A percentile compares a stretch with the other conserved stretches of the same genome.
Evolutionary conservation across 2,329 filamentous ascomycete species (phyloP).

Genomic region (Rutstroemia sp.): DNA sequence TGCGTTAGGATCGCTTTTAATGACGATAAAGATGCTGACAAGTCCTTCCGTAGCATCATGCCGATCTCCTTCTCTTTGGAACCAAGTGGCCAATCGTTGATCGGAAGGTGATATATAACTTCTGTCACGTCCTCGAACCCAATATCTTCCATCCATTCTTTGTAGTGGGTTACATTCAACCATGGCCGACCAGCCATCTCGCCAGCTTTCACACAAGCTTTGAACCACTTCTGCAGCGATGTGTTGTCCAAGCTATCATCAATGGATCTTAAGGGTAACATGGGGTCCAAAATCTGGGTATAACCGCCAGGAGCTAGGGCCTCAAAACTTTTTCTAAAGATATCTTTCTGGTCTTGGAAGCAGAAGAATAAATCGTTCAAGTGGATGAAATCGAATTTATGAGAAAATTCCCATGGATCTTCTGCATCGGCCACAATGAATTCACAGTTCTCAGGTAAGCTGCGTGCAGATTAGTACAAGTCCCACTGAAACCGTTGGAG

Average conservation of each 20-base stretch:
- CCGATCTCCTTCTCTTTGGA: constrained; percentile 18
- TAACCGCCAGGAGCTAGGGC: constrained; percentile 15
- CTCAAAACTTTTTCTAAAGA: constrained; percentile 9
- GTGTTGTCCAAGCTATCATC: constrained; percentile 18
- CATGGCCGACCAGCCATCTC: constrained; percentile 11
- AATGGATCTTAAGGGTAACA: constrained; percentile 12
- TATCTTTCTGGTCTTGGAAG: constrained; percentile 11
- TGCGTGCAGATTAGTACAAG: neutral
- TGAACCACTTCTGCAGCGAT: constrained; percentile 16
- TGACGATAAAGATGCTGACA: constrained; percentile 2
- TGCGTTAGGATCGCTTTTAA: neutral
- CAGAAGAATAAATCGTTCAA: constrained; percentile 12
- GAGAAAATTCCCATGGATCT: constrained; percentile 38
- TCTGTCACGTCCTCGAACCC: constrained; percentile 49
- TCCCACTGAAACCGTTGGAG: neutral
- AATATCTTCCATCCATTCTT: constrained; percentile 29
- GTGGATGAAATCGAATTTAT: constrained; percentile 44
- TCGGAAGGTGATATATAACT: constrained; percentile 44
- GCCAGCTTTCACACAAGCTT: constrained; percentile 11
- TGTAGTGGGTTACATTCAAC: constrained; percentile 13
- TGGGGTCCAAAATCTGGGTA: constrained; percentile 12
- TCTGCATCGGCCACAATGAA: constrained; percentile 47
- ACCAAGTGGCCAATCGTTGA: constrained; percentile 44
- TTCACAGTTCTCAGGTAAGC: constrained; percentile 9
- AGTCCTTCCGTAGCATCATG: constrained; percentile 13